These are phyloP conservation scores for Taphrina betulina DNA, from an alignment of 1,139 yeast species.

Conservation along the genomic window DNA sequence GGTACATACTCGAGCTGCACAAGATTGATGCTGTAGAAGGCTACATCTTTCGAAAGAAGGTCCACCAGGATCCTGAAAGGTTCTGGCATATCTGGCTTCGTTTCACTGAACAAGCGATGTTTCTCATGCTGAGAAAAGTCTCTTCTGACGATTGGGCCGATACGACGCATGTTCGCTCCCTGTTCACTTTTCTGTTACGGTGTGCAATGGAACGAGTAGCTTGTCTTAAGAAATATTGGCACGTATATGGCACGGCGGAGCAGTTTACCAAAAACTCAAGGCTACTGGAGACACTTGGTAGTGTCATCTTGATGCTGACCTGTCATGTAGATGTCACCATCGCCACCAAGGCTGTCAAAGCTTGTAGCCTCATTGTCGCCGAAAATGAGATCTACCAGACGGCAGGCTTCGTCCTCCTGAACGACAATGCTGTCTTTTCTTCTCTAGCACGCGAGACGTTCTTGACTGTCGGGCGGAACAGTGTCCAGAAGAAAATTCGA, in stretches of 20 bases:
- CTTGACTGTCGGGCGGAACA: conserved; percentile 20
- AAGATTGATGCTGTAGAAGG: not conserved
- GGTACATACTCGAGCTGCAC: conserved; percentile 2
- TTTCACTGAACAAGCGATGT: conserved; percentile 4
- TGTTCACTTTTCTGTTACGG: not conserved
- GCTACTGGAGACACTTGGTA: not conserved
- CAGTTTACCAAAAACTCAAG: not conserved
- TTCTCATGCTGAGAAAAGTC: not conserved
- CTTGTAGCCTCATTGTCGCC: not conserved
- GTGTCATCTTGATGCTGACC: not conserved
- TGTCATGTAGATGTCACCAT: not conserved
- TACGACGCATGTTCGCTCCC: not conserved
- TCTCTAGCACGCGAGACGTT: too few relatives aligned
- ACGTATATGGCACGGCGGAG: not conserved
- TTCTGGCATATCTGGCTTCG: conserved; percentile 12
- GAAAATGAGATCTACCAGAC: not conserved
- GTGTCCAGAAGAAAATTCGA: conserved; percentile 16
- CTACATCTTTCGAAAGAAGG: not conserved
- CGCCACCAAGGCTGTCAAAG: conserved; percentile 6
- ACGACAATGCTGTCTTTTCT: too few relatives aligned
- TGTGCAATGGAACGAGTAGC: not conserved
- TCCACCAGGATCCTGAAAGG: conserved; percentile 5
- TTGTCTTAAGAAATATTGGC: not conserved
- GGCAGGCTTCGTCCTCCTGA: too few relatives aligned
- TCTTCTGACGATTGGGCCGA: not conserved